phyloP scores from a whole-genome alignment of 768 basidiomycete genomes.

The Scleroderma bovista region DNA sequence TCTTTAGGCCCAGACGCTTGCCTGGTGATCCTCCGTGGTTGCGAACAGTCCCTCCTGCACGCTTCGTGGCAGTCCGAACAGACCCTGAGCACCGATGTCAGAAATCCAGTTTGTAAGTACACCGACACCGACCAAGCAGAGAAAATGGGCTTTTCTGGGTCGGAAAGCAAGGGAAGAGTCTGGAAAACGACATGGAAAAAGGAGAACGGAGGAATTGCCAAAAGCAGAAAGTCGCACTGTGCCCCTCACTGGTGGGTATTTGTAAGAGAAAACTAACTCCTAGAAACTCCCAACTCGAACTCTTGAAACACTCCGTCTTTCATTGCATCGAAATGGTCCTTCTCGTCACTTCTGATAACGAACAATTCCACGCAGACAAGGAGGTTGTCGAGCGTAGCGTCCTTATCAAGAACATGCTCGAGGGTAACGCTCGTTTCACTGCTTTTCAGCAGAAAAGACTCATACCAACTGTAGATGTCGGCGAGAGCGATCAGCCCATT shows the following conservation, averaged over 20 bases:
- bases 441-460: not conserved
- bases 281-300: no score
- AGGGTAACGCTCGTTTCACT: constrained; percentile 49
- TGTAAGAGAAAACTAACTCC: no score
- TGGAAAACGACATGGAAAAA: constrained; percentile 34
- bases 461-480: constrained; percentile 59
- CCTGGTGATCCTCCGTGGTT: constrained; percentile 93
- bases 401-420: constrained; percentile 99
- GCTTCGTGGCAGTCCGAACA: constrained; percentile 91
- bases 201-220: not conserved
- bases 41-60: constrained; percentile 89
- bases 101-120: not conserved
- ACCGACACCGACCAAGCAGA: constrained; percentile 22
- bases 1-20: constrained; percentile 91
- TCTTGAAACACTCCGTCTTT: not conserved
- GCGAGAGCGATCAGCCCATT: constrained; percentile 91
- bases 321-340: constrained; percentile 56
- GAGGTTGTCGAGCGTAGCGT: constrained; percentile 94
- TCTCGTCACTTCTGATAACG: constrained; percentile 92
- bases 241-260: not conserved
- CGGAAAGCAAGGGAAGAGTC: constrained; percentile 41
- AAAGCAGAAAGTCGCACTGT: not conserved
- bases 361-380: constrained; percentile 89
- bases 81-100: constrained; percentile 38
- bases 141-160: constrained; percentile 47